Evolutionary conservation across 495 filamentous ascomycete genomes (phyloP), one percentile per base, ranked within the genome.

Genomic region (Echria macrotheca): DNA sequence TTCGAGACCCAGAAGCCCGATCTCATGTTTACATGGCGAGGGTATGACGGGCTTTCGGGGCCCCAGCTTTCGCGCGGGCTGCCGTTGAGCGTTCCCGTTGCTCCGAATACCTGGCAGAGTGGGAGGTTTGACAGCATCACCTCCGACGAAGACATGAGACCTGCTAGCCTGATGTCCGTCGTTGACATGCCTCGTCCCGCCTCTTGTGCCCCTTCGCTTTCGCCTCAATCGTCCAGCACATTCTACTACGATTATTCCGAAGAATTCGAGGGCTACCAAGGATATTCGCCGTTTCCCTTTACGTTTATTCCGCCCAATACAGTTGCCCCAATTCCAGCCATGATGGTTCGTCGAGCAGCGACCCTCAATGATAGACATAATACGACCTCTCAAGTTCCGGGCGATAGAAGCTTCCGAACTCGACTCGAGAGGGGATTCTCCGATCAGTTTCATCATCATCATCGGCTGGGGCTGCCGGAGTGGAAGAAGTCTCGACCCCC

Each of bases 211-310:
- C 45, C 23, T 24, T 28, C 63, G 23, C 40, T 28, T 35, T 36
- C 35, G 5, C 23, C 29, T 38, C 41, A 43, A 21, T n/a, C 44
- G 9, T 21, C 21, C 15, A 41, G 54, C 25, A 33, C 45, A 15
- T 55, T 70, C 18, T 77, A 71, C 50, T 78, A 77, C 57, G 75
- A 77, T 53, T 78, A 77, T 52, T 74, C 72, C 3, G 75, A 77
- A 56, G 68, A 67, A 19, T 77, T 77, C 53, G 72, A 72, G 15
- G 49, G 59, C 9, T 25, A 9, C 29, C n/a, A n/a, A n/a, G n/a
- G n/a, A n/a, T n/a, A n/a, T n/a, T n/a, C n/a, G n/a, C n/a, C n/a
- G n/a, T n/a, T n/a, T 7, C 19, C 32, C 4, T 25, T 8, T 53
- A 45, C 9, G 8, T 26, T 26, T 11, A 53, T 56, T 4, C 58